Evolutionary conservation across 495 filamentous ascomycete genomes (phyloP), one percentile per base, ranked within the genome.

Genomic region (Filosporella fistucella): DNA sequence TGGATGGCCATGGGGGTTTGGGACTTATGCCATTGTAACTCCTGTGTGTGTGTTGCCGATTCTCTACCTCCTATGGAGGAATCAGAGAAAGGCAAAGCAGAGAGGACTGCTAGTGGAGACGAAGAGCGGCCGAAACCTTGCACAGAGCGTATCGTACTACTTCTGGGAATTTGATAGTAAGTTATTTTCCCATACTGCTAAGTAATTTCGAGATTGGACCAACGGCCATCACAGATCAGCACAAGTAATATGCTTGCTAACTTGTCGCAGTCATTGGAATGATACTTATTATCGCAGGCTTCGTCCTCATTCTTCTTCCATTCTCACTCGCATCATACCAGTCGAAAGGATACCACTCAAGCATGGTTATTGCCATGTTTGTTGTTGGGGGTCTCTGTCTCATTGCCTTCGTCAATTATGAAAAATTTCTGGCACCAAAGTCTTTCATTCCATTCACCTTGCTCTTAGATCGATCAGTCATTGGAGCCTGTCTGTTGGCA

Each of bases 291-390:
- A 70, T 66, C 45, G 72, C 67, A 9, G 82, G 73, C 8, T 74
- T 81, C 39, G 65, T 74, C 13, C 67, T 84, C n/a, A 70, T 84
- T 55, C 73, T 84, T 14, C 71, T 86, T 12, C 79, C 82, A 0
- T 81, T 86, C 65, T 74, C 67, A 42, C 64, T 87, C 30, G 60
- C 64, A 10, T 63, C 66, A 21, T 70, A 69, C 29, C 66, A 72
- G n/a, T 56, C 63, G 0, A 58, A 74, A 10, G 62, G 65, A 16
- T 85, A 80, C 66, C 24, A 61, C 1, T 70, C 70, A 21, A 60
- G 72, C 4, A 55, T 65, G 21, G 75, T 85, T 45, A 84, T 86
- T 47, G 65, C 64, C 37, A 70, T 82, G 67, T 45, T 84, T 18
- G 68, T 83, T 9, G 45, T 84, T 49, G 82, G 82, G 12, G 62